phyloP scores from a whole-genome alignment of 495 filamentous ascomycete species.

The Xylaria telfairii region DNA sequence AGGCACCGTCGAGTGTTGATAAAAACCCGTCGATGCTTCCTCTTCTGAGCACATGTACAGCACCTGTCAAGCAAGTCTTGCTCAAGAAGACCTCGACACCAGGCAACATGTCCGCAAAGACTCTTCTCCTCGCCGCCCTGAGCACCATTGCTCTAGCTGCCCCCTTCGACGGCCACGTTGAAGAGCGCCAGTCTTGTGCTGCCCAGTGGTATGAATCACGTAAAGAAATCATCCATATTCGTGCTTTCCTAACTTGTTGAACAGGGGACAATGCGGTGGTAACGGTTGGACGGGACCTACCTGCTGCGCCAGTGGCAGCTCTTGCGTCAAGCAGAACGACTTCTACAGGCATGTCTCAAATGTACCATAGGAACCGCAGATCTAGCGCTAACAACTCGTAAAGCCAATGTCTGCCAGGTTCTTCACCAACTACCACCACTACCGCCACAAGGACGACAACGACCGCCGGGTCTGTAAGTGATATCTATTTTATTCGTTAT shows the following conservation, averaged over 20 bases:
- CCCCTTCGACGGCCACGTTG: slow-evolving; percentile 38
- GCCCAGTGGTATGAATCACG: slow-evolving; percentile 37
- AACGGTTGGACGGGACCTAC: slow-evolving; percentile 53
- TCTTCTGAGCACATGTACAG: not conserved
- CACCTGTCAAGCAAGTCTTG: slow-evolving; percentile 10
- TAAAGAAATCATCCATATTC: not conserved
- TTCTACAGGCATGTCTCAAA: slow-evolving; percentile 45
- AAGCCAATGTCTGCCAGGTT: slow-evolving; percentile 26
- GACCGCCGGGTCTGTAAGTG: slow-evolving; percentile 11
- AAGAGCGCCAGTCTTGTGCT: slow-evolving; percentile 49
- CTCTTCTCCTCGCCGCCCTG: slow-evolving; percentile 35
- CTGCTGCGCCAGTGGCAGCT: slow-evolving; percentile 51
- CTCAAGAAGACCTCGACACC: slow-evolving; percentile 4
- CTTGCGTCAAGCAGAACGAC: slow-evolving; percentile 50
- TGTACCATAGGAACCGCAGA: not conserved
- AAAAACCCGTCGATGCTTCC: slow-evolving; percentile 20
- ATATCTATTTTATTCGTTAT: not conserved
- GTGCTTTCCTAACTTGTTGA: slow-evolving; percentile 10
- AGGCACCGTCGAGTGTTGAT: slow-evolving; percentile 10
- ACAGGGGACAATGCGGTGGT: slow-evolving; percentile 59
- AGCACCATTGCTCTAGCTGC: slow-evolving; percentile 46
- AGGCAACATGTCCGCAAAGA: slow-evolving; percentile 36
- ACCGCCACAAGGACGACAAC: slow-evolving; percentile 22
- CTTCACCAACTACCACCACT: slow-evolving; percentile 21
- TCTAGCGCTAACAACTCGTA: slow-evolving; percentile 1